These are phyloP conservation scores for Cynara cardunculus DNA, from an alignment of 129 eudicot genomes.

Conservation along the genomic window DNA sequence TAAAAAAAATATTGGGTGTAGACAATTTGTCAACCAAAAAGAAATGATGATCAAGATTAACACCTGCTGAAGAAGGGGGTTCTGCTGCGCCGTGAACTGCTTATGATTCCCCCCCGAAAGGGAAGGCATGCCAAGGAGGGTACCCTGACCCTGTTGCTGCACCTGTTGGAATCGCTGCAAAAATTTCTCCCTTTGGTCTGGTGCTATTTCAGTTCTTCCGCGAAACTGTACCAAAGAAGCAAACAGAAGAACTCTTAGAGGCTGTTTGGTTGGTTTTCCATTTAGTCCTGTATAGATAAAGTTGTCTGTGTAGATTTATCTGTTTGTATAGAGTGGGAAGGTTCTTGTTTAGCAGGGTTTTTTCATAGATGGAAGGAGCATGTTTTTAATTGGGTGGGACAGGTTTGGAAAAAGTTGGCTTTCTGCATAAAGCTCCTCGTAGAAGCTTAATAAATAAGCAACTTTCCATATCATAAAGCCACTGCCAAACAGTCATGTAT, in stretches of 20 bases:
- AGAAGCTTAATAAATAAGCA: no score
- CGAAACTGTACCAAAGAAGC: slow-evolving; percentile 47
- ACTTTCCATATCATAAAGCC: no score
- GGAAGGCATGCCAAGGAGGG: slow-evolving; percentile 46
- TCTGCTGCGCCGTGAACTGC: slow-evolving; percentile 62
- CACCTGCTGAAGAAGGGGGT: slow-evolving; percentile 72
- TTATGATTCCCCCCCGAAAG: slow-evolving; percentile 57
- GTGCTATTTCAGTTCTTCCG: slow-evolving; percentile 81
- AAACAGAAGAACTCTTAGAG: neutral
- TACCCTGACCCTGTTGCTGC: slow-evolving; percentile 28
- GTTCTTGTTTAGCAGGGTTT: no score
- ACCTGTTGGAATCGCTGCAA: slow-evolving; percentile 25
- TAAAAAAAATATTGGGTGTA: neutral
- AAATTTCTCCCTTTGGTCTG: slow-evolving; percentile 77
- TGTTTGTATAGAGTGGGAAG: no score
- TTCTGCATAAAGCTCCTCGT: no score
- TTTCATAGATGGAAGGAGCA: no score
- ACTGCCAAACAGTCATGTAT: no score
- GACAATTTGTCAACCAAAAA: neutral
- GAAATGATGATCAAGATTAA: neutral
- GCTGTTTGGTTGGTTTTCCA: no score
- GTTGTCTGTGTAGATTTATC: no score
- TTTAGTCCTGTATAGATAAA: no score
- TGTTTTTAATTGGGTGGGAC: no score
- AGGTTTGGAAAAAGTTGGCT: no score